Evolutionary conservation across 257 asterid species (phyloP), one percentile per base, ranked within the genome.

Genomic region (Solanum chilense): DNA sequence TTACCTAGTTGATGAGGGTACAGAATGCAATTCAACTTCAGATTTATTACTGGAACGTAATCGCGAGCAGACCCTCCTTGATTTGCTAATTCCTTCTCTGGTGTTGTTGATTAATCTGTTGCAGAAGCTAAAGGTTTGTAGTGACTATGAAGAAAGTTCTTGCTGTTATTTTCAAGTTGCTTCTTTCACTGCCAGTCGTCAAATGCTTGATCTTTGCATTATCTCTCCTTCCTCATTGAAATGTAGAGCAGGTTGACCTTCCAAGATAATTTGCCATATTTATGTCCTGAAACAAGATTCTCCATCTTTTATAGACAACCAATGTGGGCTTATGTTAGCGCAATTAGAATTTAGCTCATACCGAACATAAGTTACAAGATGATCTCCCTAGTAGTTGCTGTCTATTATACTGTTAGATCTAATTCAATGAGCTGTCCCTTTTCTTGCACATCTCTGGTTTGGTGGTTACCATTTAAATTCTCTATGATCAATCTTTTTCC

Each of bases 1-100:
- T 97, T 95, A 93, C 91, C 98, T 97, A 86, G 98, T 97, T 88
- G 99, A 96, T 93, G 99, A 97, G 92, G 95, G 99, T 82, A 88
- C 93, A 7, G 99, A 97, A 90, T 91, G 97, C 86, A 95, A 93
- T 92, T 92, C 99, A 27, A 95, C 99, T 86, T 93, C 99, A 85
- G 99, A 97, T 91, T 88, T 95, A 89, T 95, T 97, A 68, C 91
- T 97, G 77, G 99, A 96, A 90, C 98, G 99, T 83, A 96, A 93
- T 90, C 98, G 98, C 44, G 99, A 97, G 92, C 94, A 94, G 92
- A 91, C 96, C 92, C 89, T 96, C 69, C 85, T 93, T 89, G 99
- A 95, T 92, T 92, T 97, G 84, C 92, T 95, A 90, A 93, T 96
- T 90, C 99, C 99, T 76, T 90, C 98, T 83, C 82, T 97, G 92